Percentiles rank a stretch among this genome's conserved stretches.
Conservation (phyloP, 164 flowering plant genomes). For the Piper betle region DNA sequence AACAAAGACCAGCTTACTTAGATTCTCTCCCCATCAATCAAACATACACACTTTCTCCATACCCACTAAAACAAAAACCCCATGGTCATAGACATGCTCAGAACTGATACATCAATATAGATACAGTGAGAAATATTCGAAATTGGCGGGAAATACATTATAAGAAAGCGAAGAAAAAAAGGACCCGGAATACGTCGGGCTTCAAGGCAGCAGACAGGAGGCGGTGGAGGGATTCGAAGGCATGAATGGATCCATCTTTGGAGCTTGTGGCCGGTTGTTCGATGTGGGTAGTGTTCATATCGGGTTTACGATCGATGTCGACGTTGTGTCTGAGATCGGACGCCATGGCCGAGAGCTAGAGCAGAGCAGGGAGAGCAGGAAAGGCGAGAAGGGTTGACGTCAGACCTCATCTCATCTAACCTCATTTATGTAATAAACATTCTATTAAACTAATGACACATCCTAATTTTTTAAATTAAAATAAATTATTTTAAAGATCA, state of each 20-base stretch:
- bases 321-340: background rate
- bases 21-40: background rate
- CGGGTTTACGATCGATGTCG: background rate
- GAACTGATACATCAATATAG: background rate
- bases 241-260: slow-evolving; percentile 57
- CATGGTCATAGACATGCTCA: background rate
- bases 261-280: background rate
- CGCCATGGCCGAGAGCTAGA: background rate
- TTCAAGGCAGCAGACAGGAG: slow-evolving; percentile 55
- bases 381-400: no score
- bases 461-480: no score
- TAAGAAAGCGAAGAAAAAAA: background rate
- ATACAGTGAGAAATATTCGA: background rate
- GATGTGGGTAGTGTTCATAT: background rate
- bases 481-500: no score
- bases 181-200: slow-evolving; percentile 61
- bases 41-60: background rate
- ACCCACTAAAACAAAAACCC: background rate
- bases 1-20: no score
- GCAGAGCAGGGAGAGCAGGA: no score
- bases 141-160: background rate
- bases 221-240: slow-evolving; percentile 60
- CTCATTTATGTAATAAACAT: no score
- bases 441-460: no score
- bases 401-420: no score